Evolutionary conservation across 257 asterid genomes (phyloP).

Genomic region (Perilla frutescens): DNA sequence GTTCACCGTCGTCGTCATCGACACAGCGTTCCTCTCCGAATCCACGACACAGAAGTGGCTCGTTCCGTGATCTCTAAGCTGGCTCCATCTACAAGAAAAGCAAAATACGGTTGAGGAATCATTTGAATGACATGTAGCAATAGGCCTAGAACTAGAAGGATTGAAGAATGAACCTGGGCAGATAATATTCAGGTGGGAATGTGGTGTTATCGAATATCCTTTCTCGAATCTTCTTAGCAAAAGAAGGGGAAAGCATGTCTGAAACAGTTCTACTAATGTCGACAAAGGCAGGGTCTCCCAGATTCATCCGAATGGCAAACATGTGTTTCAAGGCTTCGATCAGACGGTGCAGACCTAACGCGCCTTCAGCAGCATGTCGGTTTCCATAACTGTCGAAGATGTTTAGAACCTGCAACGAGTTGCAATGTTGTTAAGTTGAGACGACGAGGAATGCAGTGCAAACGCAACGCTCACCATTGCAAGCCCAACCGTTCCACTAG

Average conservation of each 20-base stretch:
- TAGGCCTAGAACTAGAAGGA: neutral
- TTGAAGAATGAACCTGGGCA: conserved; percentile 55
- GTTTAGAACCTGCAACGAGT: conserved; percentile 64
- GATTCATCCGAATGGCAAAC: conserved; percentile 80
- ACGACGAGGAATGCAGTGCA: neutral
- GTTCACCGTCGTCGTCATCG: conserved; percentile 85
- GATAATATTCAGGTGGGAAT: conserved; percentile 83
- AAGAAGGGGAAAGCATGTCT: conserved; percentile 80
- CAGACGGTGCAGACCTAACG: conserved; percentile 83
- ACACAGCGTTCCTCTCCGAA: conserved; percentile 80
- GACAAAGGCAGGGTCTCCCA: conserved; percentile 82
- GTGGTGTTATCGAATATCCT: conserved; percentile 87
- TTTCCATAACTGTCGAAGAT: conserved; percentile 61
- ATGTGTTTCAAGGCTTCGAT: conserved; percentile 85
- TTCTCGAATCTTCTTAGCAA: conserved; percentile 58
- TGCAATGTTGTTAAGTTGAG: neutral
- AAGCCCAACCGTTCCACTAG: conserved; percentile 85
- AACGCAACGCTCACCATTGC: conserved; percentile 58
- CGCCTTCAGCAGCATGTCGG: conserved; percentile 56
- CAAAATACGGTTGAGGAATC: neutral
- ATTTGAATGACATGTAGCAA: neutral
- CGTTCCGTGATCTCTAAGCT: conserved; percentile 82
- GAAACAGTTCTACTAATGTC: conserved; percentile 51
- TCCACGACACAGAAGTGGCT: conserved; percentile 91
- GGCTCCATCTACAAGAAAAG: conserved; percentile 65